Percentiles rank a stretch among this genome's conserved stretches.
Conservation (phyloP, 163 green algal genomes). For the Coccomyxa subellipsoidea region DNA sequence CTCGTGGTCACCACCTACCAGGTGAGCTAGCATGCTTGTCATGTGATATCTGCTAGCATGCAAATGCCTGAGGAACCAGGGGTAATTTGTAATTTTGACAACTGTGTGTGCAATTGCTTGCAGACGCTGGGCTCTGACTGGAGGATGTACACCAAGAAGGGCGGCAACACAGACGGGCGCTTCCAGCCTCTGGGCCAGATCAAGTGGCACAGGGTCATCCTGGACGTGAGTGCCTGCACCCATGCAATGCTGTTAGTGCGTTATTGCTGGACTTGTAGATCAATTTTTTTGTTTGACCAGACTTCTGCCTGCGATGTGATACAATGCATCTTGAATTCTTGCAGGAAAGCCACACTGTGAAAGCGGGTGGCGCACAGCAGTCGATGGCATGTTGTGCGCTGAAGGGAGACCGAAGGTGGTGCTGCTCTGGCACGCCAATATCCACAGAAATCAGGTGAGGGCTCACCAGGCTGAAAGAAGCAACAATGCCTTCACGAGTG, state of each 20-base stretch:
- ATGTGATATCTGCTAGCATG: too few relatives aligned
- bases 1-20: constrained; percentile 72
- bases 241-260: neutral
- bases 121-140: constrained; percentile 45
- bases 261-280: neutral
- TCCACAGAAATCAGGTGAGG: constrained; percentile 40
- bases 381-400: constrained; percentile 45
- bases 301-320: too few relatives aligned
- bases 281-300: neutral
- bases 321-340: neutral
- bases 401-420: constrained; percentile 42
- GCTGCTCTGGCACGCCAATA: constrained; percentile 73
- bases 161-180: neutral
- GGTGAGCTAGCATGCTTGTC: neutral
- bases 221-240: neutral
- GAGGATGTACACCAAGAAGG: constrained; percentile 13
- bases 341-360: constrained; percentile 68
- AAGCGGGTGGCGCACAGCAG: constrained; percentile 32
- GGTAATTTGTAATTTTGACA: too few relatives aligned
- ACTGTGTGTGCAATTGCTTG: neutral
- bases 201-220: constrained; percentile 33
- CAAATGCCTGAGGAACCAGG: too few relatives aligned
- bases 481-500: too few relatives aligned
- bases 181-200: constrained; percentile 17
- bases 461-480: too few relatives aligned